Evolutionary conservation across 495 filamentous ascomycete genomes (phyloP), one percentile per base, ranked within the genome.

Genomic region (Hypoxylon fuscum): DNA sequence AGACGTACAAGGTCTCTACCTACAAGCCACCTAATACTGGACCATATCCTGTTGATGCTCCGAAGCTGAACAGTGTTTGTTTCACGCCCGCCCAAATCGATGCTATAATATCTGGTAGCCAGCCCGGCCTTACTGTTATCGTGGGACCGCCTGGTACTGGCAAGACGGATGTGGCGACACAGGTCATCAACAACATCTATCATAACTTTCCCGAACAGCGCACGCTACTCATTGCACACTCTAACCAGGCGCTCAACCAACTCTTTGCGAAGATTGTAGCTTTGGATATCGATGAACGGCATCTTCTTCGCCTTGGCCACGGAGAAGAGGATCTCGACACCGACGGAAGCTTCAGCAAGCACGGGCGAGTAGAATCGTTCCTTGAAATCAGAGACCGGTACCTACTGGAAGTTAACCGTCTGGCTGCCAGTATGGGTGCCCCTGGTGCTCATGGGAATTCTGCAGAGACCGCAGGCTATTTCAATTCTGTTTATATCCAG

Each of bases 151-250:
- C 95, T 7, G 95, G 95, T 11, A 99, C 95, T 2, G 95, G 95
- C 55, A 99, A 99, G 78, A 99, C 95, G 22, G 95, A 99, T 75
- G 96, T 99, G 52, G 92, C 92, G 21, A 97, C 94, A 2, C 95
- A 99, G 72, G 96, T 98, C 62, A 98, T 99, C 76, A 96, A 91
- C 81, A 97, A 97, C 70, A 90, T 99, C 49, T 99, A 98, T 73
- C 96, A 97, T 78, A 95, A 97, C 76, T 98, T 96, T 71, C 95
- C 96, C 12, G 81, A 83, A 21, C 92, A 99, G 72, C 88, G 93
- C 38, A 99, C 93, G 0, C 78, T 99, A 20, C 86, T 99, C 34
- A 88, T 99, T 62, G 96, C 95, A 9, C 95, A 98, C 74, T 97
- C 93, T 74, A 99, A 99, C 67, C 95, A 99, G 71, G 95, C 95